Percentiles rank a stretch among this genome's conserved stretches.
phyloP scores from a whole-genome alignment of 305 asterid genomes.

The Fraxinus platypoda region DNA sequence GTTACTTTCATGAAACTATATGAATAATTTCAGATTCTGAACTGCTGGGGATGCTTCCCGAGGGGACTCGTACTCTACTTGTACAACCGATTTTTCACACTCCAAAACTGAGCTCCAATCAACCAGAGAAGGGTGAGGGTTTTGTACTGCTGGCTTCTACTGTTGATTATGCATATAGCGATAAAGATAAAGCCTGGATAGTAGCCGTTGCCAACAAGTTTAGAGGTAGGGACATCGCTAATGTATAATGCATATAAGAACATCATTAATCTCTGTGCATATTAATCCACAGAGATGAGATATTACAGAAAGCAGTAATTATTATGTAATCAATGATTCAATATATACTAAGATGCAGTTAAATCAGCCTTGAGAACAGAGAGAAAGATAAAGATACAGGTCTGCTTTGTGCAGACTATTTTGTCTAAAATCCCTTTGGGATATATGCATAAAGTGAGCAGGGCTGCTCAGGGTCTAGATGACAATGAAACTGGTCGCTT shows the following conservation, averaged over 20 bases:
- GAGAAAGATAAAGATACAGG: neutral
- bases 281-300: neutral
- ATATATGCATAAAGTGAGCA: neutral
- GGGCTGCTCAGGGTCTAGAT: neutral
- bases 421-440: neutral
- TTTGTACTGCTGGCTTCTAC: slow-evolving; percentile 77
- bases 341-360: neutral
- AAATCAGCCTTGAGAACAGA: neutral
- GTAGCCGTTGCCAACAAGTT: slow-evolving; percentile 75
- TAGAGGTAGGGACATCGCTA: slow-evolving; percentile 31
- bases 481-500: neutral
- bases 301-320: neutral
- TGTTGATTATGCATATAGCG: slow-evolving; percentile 61
- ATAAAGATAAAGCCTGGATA: slow-evolving; percentile 77
- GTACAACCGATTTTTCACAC: slow-evolving; percentile 57
- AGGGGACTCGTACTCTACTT: slow-evolving; percentile 66
- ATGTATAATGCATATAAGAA: slow-evolving; percentile 9
- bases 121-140: slow-evolving; percentile 41
- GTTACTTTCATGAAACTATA: slow-evolving; percentile 5
- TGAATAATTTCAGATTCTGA: slow-evolving; percentile 44
- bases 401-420: neutral
- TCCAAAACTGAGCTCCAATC: slow-evolving; percentile 24
- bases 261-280: slow-evolving; percentile 16
- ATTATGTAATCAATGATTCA: neutral
- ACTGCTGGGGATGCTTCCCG: slow-evolving; percentile 66